Evolutionary conservation across 2,329 filamentous ascomycete species (phyloP).

Genomic region (Diaporthe humulicola): DNA sequence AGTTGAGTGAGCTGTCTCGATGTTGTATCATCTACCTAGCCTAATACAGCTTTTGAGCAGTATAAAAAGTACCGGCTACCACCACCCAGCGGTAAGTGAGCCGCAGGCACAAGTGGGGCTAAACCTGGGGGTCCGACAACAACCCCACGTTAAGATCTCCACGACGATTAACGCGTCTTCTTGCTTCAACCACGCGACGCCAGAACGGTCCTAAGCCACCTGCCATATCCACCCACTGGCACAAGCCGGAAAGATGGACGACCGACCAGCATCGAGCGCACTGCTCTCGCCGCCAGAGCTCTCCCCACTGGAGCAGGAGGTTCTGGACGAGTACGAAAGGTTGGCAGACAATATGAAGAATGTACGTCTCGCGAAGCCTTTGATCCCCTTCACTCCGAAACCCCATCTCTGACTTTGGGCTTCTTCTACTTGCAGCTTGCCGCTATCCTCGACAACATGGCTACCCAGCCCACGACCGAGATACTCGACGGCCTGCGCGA

Average conservation of each 20-base stretch:
- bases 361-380: conserved; percentile 60
- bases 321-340: conserved; percentile 92
- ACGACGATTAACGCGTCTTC: conserved; percentile 29
- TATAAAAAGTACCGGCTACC: conserved; percentile 11
- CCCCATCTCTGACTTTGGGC: not conserved
- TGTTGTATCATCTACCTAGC: not conserved
- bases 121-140: conserved; percentile 29
- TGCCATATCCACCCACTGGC: not conserved
- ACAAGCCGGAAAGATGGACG: conserved; percentile 33
- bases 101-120: conserved; percentile 19
- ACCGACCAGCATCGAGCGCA: conserved; percentile 40
- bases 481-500: conserved; percentile 89
- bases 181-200: conserved; percentile 12
- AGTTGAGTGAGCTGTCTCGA: conserved; percentile 28
- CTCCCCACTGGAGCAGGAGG: conserved; percentile 88
- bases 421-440: conserved; percentile 64
- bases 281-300: conserved; percentile 68
- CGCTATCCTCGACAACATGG: conserved; percentile 72
- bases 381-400: not conserved
- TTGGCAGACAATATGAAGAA: conserved; percentile 92
- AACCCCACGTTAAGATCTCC: conserved; percentile 35
- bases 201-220: not conserved
- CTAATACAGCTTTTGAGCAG: not conserved
- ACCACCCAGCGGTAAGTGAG: not conserved
- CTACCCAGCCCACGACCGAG: conserved; percentile 79